These are phyloP conservation scores for Micractinium conductrix DNA, from an alignment of 139 green algal species.

Conservation along the genomic window DNA sequence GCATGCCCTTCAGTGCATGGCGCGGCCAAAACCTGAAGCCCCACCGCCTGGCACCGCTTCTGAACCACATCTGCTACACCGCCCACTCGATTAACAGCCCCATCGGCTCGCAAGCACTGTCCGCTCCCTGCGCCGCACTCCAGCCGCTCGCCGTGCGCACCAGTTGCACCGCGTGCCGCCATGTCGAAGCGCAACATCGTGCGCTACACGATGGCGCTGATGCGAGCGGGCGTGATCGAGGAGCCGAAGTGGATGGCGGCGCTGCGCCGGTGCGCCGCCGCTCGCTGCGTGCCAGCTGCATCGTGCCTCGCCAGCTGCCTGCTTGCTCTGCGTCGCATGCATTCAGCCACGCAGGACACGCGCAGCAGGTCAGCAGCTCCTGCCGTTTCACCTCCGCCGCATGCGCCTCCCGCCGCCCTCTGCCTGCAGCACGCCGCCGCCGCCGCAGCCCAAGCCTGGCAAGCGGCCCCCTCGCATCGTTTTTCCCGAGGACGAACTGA, in stretches of 20 bases:
- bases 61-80: no score
- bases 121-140: background rate
- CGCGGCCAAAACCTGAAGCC: background rate
- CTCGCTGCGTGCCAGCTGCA: no score
- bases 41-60: no score
- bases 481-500: slow-evolving; percentile 46
- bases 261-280: slow-evolving; percentile 29
- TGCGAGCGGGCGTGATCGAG: slow-evolving; percentile 41
- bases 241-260: slow-evolving; percentile 43
- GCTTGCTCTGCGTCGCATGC: background rate
- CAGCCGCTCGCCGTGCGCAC: background rate
- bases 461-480: slow-evolving; percentile 27
- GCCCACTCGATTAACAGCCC: no score
- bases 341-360: background rate
- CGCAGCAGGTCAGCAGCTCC: background rate
- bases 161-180: no score
- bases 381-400: background rate
- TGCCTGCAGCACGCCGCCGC: slow-evolving; percentile 39
- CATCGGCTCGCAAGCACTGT: background rate
- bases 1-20: no score
- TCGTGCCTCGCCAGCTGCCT: no score
- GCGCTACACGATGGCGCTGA: slow-evolving; percentile 34
- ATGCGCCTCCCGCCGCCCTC: background rate
- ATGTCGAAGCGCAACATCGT: slow-evolving; percentile 38
- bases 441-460: slow-evolving; percentile 4